These are phyloP conservation scores for Meripilus lineatus DNA, from an alignment of 1,284 basidiomycete genomes.

Conservation along the genomic window DNA sequence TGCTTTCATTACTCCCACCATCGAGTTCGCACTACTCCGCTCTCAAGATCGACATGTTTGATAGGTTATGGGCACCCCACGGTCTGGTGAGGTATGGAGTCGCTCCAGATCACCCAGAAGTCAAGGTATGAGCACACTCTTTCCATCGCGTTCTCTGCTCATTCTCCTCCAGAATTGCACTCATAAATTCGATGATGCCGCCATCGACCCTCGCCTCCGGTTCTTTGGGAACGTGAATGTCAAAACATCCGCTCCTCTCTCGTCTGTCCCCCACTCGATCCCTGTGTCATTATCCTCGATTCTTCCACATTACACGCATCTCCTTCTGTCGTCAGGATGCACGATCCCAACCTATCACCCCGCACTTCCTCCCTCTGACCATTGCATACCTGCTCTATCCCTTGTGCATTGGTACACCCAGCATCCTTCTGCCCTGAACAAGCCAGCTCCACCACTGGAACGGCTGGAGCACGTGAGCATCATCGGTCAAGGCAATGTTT, in stretches of 20 bases:
- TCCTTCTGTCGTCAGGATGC: constrained; percentile 81
- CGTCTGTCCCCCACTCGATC: constrained; percentile 42
- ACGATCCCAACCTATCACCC: constrained; percentile 56
- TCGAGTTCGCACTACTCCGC: constrained; percentile 32
- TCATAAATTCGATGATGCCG: constrained; percentile 85
- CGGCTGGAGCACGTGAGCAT: constrained; percentile 70
- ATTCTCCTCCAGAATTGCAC: constrained; percentile 77
- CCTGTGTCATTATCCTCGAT: constrained; percentile 55
- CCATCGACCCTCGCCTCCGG: constrained; percentile 69
- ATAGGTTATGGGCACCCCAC: constrained; percentile 91
- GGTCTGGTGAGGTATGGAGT: constrained; percentile 96
- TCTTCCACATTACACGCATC: constrained; percentile 70
- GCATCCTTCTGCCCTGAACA: constrained; percentile 64
- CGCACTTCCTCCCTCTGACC: constrained; percentile 43
- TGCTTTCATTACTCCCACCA: constrained; percentile 61
- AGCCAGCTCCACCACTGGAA: constrained; percentile 56
- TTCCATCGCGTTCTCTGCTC: neutral
- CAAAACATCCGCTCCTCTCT: constrained; percentile 26
- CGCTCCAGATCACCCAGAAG: constrained; percentile 98
- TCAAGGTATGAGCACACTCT: constrained; percentile 63
- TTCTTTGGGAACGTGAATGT: constrained; percentile 95
- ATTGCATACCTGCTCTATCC: constrained; percentile 76
- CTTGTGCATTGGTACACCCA: constrained; percentile 98
- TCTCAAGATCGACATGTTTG: constrained; percentile 83
- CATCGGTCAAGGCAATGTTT: constrained; percentile 96